Percentiles rank a stretch among this genome's conserved stretches.
Evolutionary conservation across 2,329 filamentous ascomycete species (phyloP).

Genomic region (Cryphonectria japonica): DNA sequence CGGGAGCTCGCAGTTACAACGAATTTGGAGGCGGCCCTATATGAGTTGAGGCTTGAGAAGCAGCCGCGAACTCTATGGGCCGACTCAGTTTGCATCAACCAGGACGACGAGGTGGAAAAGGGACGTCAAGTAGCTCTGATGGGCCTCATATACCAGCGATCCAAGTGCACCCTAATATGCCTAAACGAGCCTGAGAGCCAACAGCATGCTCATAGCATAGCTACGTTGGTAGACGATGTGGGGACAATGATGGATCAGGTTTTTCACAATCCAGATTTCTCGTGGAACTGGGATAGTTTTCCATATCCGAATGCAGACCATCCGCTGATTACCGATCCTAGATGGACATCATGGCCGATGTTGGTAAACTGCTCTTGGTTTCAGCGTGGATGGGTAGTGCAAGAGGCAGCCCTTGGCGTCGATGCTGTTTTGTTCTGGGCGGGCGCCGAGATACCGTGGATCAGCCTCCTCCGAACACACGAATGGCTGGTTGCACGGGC

Average conservation of each 20-base stretch:
- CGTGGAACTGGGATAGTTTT: conserved; percentile 12
- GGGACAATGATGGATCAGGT: not conserved
- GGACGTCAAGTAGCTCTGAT: not conserved
- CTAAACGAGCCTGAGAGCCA: not conserved
- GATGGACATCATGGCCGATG: not conserved
- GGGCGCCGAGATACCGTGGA: conserved; percentile 5
- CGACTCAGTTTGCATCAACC: conserved; percentile 8
- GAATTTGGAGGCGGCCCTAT: not conserved
- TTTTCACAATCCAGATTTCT: not conserved
- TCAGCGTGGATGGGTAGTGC: conserved; percentile 16
- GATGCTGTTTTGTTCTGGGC: conserved; percentile 8
- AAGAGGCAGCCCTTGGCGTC: conserved; percentile 15
- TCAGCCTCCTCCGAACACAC: not conserved
- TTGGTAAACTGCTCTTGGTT: conserved; percentile 12
- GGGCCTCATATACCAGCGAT: not conserved
- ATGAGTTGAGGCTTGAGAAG: not conserved
- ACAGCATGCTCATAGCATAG: not conserved
- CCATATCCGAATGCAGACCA: conserved; percentile 10
- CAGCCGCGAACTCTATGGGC: not conserved
- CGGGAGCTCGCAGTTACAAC: not conserved
- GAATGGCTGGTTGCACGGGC: not conserved
- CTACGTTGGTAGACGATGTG: conserved; percentile 4
- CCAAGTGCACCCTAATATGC: not conserved
- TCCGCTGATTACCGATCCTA: not conserved
- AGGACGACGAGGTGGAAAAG: not conserved